Evolutionary conservation across 441 rosid genomes (phyloP).

Genomic region (Adansonia gregorii): DNA sequence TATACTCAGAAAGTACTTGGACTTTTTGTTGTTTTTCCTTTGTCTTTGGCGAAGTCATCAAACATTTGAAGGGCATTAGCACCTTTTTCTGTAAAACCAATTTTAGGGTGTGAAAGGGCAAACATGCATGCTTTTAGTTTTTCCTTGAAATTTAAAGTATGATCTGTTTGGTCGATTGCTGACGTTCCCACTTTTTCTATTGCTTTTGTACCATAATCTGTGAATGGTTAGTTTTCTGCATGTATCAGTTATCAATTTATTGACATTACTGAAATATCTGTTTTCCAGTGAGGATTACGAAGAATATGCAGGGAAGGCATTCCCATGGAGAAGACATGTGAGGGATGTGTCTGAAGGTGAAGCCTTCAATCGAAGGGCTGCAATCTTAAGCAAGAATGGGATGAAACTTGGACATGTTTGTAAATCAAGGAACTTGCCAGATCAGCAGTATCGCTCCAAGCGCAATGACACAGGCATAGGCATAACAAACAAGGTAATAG

Average conservation of each 20-base stretch:
- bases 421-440: constrained; percentile 51
- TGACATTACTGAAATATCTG: constrained; percentile 23
- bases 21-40: background rate
- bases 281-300: constrained; percentile 66
- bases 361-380: constrained; percentile 44
- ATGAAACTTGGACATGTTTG: constrained; percentile 40
- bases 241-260: constrained; percentile 1
- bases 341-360: constrained; percentile 51
- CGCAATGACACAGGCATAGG: constrained; percentile 44
- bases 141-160: constrained; percentile 5
- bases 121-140: constrained; percentile 13
- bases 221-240: constrained; percentile 1
- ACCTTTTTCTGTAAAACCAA: background rate
- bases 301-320: constrained; percentile 54
- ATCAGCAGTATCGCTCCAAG: constrained; percentile 49
- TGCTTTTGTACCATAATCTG: background rate
- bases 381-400: constrained; percentile 47
- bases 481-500: constrained; percentile 64
- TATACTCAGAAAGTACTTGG: background rate
- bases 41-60: background rate
- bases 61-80: background rate
- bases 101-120: background rate
- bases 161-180: background rate
- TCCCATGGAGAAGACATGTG: constrained; percentile 76
- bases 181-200: constrained; percentile 21